These are phyloP conservation scores for Exidia glandulosa DNA, from an alignment of 768 basidiomycete species.

Conservation along the genomic window DNA sequence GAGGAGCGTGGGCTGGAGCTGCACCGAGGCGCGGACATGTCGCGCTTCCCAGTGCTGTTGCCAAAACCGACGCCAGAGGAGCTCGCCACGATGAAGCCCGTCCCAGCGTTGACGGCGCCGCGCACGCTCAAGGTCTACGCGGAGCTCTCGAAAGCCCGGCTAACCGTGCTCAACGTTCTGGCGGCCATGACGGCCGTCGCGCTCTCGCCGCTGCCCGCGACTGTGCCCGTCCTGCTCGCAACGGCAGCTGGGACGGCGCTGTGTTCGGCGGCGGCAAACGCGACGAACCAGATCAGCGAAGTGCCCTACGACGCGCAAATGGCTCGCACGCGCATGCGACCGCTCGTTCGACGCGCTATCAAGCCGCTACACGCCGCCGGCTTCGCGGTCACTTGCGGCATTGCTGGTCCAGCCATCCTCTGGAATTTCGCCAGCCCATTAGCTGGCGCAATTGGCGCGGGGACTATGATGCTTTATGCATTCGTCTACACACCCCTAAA, in stretches of 20 bases:
- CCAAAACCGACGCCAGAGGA: neutral
- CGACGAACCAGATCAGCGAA: slow-evolving; percentile 91
- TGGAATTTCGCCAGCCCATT: slow-evolving; percentile 77
- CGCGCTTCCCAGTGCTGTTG: neutral
- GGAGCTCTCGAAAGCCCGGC: slow-evolving; percentile 74
- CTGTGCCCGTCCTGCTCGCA: slow-evolving; percentile 72
- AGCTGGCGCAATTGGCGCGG: slow-evolving; percentile 71
- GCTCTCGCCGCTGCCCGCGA: slow-evolving; percentile 77
- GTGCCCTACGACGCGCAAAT: slow-evolving; percentile 96
- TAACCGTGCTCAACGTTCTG: slow-evolving; percentile 75
- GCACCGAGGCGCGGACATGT: neutral
- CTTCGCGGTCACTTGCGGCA: slow-evolving; percentile 68
- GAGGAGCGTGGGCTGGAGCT: neutral
- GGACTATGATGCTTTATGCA: slow-evolving; percentile 83
- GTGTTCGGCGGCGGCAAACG: slow-evolving; percentile 87
- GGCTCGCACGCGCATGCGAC: slow-evolving; percentile 77
- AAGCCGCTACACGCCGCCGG: slow-evolving; percentile 71
- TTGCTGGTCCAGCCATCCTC: slow-evolving; percentile 67
- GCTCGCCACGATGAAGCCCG: neutral
- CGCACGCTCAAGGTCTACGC: slow-evolving; percentile 42
- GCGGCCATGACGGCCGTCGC: slow-evolving; percentile 90
- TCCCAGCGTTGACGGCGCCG: neutral
- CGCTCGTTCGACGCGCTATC: slow-evolving; percentile 77
- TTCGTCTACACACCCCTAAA: slow-evolving; percentile 91
- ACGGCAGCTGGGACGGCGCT: slow-evolving; percentile 84